Evolutionary conservation across 805 yeast species (phyloP).

Genomic region (Lachancea sp.): DNA sequence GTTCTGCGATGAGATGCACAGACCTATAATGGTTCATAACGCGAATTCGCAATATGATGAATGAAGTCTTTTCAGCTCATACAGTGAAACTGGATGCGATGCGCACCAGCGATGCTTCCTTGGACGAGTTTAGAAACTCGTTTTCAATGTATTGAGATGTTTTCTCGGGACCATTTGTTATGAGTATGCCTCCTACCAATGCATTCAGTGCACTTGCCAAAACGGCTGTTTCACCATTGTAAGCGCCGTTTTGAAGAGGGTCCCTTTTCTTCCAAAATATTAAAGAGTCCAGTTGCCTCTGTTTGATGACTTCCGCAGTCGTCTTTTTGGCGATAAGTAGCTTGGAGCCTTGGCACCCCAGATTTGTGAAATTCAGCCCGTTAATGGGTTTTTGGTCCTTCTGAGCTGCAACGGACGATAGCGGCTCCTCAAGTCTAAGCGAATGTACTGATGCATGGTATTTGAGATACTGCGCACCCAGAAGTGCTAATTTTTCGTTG

Average conservation of each 20-base stretch:
- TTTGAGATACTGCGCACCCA: constrained; percentile 62
- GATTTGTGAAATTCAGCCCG: constrained; percentile 47
- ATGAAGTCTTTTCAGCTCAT: neutral
- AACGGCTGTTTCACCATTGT: constrained; percentile 52
- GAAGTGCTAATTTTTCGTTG: constrained; percentile 73
- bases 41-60: no score
- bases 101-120: constrained; percentile 16
- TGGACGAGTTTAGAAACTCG: constrained; percentile 38
- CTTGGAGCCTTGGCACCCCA: constrained; percentile 53
- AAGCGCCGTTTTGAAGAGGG: constrained; percentile 38
- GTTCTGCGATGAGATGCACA: neutral
- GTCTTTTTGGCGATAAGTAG: constrained; percentile 45
- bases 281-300: constrained; percentile 42
- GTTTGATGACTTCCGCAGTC: constrained; percentile 47
- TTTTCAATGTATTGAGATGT: constrained; percentile 53
- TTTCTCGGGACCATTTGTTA: constrained; percentile 51
- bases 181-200: constrained; percentile 61
- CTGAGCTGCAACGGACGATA: constrained; percentile 13
- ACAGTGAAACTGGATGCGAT: constrained; percentile 8
- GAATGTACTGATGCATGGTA: constrained; percentile 33
- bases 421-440: constrained; percentile 20
- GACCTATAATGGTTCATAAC: neutral
- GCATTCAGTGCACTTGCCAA: constrained; percentile 52
- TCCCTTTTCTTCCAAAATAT: constrained; percentile 65
- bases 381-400: constrained; percentile 36